Conservation (phyloP, 768 basidiomycete genomes). For the Dentipellis sp. region DNA sequence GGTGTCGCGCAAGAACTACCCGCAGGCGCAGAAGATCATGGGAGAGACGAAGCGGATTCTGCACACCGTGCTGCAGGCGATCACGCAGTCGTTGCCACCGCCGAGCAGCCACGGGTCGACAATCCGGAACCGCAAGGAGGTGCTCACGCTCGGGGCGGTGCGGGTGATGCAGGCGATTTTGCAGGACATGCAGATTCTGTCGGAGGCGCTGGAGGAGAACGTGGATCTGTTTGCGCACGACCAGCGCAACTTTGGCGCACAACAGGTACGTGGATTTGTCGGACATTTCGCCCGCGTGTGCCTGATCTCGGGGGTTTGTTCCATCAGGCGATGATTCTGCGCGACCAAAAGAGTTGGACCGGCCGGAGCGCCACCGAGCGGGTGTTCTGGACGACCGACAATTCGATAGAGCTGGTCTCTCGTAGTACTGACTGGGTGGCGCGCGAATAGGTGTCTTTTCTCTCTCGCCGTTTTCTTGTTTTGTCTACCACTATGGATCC, state of each 20-base stretch:
- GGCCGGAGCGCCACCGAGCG: slow-evolving; percentile 84
- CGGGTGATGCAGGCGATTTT: slow-evolving; percentile 78
- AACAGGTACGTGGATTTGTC: slow-evolving; percentile 58
- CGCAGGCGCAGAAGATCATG: slow-evolving; percentile 86
- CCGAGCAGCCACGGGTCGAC: slow-evolving; percentile 35
- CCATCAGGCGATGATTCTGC: slow-evolving; percentile 82
- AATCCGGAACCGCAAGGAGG: slow-evolving; percentile 71
- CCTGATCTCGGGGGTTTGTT: slow-evolving; percentile 2
- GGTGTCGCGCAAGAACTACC: slow-evolving; percentile 83
- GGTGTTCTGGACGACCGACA: slow-evolving; percentile 88
- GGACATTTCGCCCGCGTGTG: not conserved
- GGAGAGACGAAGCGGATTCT: slow-evolving; percentile 88
- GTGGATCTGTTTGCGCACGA: slow-evolving; percentile 89
- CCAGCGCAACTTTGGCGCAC: slow-evolving; percentile 92
- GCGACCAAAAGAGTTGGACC: slow-evolving; percentile 96
- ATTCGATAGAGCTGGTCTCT: slow-evolving; percentile 78
- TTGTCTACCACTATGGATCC: not conserved
- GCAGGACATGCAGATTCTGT: slow-evolving; percentile 78
- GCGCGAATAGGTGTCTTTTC: slow-evolving; percentile 38
- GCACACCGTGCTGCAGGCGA: slow-evolving; percentile 81
- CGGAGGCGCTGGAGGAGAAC: slow-evolving; percentile 86
- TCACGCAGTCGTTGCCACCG: slow-evolving; percentile 63
- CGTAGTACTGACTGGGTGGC: slow-evolving; percentile 84
- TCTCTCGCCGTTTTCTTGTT: not conserved
- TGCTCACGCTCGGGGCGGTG: slow-evolving; percentile 61